A percentile compares a stretch with the other conserved stretches of the same genome.
Evolutionary conservation across 2,329 filamentous ascomycete genomes (phyloP).

Genomic region (Paecilomyces sp.): DNA sequence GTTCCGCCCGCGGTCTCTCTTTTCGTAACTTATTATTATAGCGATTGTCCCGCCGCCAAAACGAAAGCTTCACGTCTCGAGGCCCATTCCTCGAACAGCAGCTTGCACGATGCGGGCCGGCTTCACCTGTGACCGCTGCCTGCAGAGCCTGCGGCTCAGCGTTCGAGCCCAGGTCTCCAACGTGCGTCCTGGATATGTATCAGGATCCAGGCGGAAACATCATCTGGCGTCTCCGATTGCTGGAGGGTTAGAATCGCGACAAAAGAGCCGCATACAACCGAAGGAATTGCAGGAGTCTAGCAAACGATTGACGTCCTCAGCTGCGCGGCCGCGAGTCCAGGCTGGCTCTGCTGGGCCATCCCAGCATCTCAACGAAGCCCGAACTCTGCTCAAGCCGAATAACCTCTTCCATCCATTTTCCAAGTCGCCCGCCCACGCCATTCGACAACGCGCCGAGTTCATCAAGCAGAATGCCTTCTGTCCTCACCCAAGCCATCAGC

Average conservation of each 20-base stretch:
- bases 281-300: conserved; percentile 11
- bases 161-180: conserved; percentile 14
- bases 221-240: conserved; percentile 12
- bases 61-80: background rate
- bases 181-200: conserved; percentile 16
- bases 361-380: conserved; percentile 15
- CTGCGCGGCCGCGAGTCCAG: conserved; percentile 15
- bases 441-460: conserved; percentile 78
- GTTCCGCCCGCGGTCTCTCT: no score
- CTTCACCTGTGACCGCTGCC: conserved; percentile 34
- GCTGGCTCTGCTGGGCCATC: conserved; percentile 19
- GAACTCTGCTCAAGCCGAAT: conserved; percentile 55
- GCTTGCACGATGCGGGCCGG: conserved; percentile 27
- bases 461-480: conserved; percentile 93
- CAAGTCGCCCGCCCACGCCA: conserved; percentile 78
- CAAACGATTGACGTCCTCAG: conserved; percentile 9
- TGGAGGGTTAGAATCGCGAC: conserved; percentile 21
- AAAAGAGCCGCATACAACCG: conserved; percentile 14
- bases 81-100: background rate
- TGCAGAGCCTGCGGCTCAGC: conserved; percentile 27
- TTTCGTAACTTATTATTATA: no score
- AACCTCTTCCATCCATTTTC: conserved; percentile 93
- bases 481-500: conserved; percentile 79
- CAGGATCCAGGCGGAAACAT: conserved; percentile 17
- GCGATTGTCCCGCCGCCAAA: background rate